A percentile compares a stretch with the other conserved stretches of the same genome.
Evolutionary conservation across 495 filamentous ascomycete genomes (phyloP).

Genomic region (Aspergillus cavernicola): DNA sequence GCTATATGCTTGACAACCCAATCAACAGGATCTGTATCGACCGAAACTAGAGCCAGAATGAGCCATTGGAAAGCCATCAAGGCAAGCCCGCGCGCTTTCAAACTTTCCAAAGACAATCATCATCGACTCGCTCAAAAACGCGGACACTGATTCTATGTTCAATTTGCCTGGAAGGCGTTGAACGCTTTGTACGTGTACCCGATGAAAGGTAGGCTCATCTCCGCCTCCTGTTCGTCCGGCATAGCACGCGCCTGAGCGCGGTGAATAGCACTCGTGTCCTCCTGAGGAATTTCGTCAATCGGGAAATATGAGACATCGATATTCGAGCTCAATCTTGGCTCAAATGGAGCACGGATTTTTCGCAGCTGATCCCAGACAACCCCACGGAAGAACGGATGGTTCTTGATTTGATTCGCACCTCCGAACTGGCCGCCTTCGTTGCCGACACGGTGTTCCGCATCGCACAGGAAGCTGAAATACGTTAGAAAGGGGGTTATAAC

Average conservation of each 20-base stretch:
- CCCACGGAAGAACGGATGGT: slow-evolving; percentile 91
- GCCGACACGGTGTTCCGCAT: slow-evolving; percentile 79
- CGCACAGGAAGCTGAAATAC: slow-evolving; percentile 77
- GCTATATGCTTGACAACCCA: slow-evolving; percentile 39
- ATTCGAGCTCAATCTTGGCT: slow-evolving; percentile 84
- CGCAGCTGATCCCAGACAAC: slow-evolving; percentile 91
- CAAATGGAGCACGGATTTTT: slow-evolving; percentile 89
- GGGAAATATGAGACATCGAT: slow-evolving; percentile 99
- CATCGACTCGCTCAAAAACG: slow-evolving; percentile 16
- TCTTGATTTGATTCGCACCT: slow-evolving; percentile 83
- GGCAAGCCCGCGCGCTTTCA: slow-evolving; percentile 41
- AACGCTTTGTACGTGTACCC: slow-evolving; percentile 99
- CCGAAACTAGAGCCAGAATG: slow-evolving; percentile 20
- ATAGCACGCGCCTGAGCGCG: slow-evolving; percentile 60
- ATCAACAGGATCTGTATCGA: slow-evolving; percentile 19
- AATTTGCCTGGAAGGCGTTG: slow-evolving; percentile 64
- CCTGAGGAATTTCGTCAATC: slow-evolving; percentile 94
- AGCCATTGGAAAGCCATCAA: slow-evolving; percentile 25
- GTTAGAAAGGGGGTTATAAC: slow-evolving; percentile 13
- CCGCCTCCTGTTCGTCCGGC: slow-evolving; percentile 63
- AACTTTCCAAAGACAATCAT: slow-evolving; percentile 19
- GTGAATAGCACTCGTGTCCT: slow-evolving; percentile 71
- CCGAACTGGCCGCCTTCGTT: slow-evolving; percentile 65
- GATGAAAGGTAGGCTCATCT: slow-evolving; percentile 95
- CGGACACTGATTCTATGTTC: slow-evolving; percentile 11